Base-by-base conservation (phyloP, 2,329 filamentous ascomycete genomes). In the Furcasterigmium furcatum region DNA sequence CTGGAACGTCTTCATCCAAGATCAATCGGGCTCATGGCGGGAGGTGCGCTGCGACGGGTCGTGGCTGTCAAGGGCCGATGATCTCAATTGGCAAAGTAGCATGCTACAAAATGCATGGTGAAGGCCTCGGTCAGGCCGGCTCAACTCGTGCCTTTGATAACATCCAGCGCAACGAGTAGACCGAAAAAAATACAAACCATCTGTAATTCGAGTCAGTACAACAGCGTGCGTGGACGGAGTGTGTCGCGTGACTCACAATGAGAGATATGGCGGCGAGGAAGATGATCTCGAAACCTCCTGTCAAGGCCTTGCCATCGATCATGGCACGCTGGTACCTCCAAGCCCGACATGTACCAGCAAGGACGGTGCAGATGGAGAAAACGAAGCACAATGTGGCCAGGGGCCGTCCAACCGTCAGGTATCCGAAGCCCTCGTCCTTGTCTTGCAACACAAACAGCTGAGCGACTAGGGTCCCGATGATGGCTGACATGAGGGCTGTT, bases 401-500 rank as follows among this genome's bases (percentile, higher is more conserved):
- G 1, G 85, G 83, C 45, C 77, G 76, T 3, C 83, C 84, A 3
- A 87, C 66, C 10, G 73, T 63, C 48, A 72, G 79, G 58, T 81
- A 88, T 1, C 80, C 80, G 47, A 87, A 76, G 4, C 53, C 50
- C 5, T 52, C 46, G 10, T 66, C 62, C 14, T 64, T 56, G 9
- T 69, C 57, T 21, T 70, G 59, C 24, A 80, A 71, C 18, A 76
- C 72, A 55, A 87, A 88, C 8, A 90, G 74, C 57, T 90, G 86
- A 0, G 84, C 80, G 22, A 85, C 74, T 4, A 80, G 55, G 3
- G 85, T 78, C 16, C 85, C 84, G 18, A 82, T 67, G 66, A 88
- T 84, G 13, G 84, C 82, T 32, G 89, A 70, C n/a, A 78, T 73
- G 30, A 87, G 65, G 0, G 84, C 87, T 2, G 85, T 90, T 18